Base-by-base conservation (phyloP, 1,284 basidiomycete species). In the Abortiporus biennis region DNA sequence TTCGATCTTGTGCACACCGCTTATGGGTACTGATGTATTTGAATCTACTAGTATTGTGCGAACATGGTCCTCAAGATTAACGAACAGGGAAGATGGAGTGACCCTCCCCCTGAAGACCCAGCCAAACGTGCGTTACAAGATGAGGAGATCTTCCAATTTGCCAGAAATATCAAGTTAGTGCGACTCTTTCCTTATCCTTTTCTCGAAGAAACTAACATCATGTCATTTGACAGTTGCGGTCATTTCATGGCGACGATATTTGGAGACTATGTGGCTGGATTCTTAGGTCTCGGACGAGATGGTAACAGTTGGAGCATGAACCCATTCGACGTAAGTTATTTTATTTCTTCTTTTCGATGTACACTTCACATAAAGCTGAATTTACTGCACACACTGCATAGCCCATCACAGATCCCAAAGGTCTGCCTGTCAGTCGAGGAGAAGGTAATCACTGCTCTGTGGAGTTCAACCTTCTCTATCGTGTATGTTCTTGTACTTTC, bases 401-500 rank as follows among this genome's bases (percentile, higher is more conserved):
- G 76, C 55, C 63, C 21, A 71, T 72, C 47, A 72, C 76, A 42
- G 64, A 67, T 12, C 1, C 53, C 0, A 49, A 66, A 46, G 75
- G 78, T 48, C 62, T 67, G 6, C 59, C 75, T 46, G 59, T 75
- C n/a, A 69, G 72, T 21, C 72, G 76, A 12, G 86, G 86, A 17
- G 66, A 78, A 54, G 86, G 87, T 30, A 90, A 89, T 53, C 76
- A 74, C 36, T 73, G 76, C 46, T 81, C 82, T 0, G 61, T 87
- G 38, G 87, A 90, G 58, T 86, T 86, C 62, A 86, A 85, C 53
- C 64, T 84, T 5, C 62, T 86, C 12, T 87, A 86, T 56, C 67
- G 77, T 34, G 56, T 58, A 51, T 43, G 56, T 51, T 19, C 37
- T n/a, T 20, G 12, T 20, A 3, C 17, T 36, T n/a, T 11, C 21